Percentiles rank a stretch among this genome's conserved stretches.
Conservation (phyloP, 176 grass and related monocot genomes). For the Juncus effusus region DNA sequence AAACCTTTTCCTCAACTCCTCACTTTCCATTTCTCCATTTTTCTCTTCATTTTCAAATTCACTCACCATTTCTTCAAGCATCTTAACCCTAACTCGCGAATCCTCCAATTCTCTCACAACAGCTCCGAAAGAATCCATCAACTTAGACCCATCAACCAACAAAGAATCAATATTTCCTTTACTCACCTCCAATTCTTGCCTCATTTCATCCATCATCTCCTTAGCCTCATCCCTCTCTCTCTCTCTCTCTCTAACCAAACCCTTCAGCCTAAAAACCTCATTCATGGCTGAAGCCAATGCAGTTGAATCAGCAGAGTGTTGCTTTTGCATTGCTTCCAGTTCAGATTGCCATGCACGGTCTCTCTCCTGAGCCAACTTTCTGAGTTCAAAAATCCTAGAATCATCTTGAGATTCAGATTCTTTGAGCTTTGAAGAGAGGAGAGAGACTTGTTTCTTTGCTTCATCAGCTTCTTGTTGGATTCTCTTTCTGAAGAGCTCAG, state of each 20-base stretch:
- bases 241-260: slow-evolving; percentile 54
- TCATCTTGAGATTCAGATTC: slow-evolving; percentile 62
- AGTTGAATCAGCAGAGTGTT: slow-evolving; percentile 73
- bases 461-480: slow-evolving; percentile 71
- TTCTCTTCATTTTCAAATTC: slow-evolving; percentile 18
- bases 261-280: slow-evolving; percentile 64
- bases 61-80: slow-evolving; percentile 52
- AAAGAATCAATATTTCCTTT: slow-evolving; percentile 69
- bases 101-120: slow-evolving; percentile 89
- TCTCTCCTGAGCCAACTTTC: slow-evolving; percentile 84
- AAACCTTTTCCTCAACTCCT: slow-evolving; percentile 16
- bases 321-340: slow-evolving; percentile 88
- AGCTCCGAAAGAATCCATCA: slow-evolving; percentile 96
- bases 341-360: slow-evolving; percentile 95
- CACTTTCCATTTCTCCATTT: slow-evolving; percentile 1
- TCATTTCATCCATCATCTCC: slow-evolving; percentile 53
- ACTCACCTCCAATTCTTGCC: slow-evolving; percentile 66
- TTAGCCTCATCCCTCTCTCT: slow-evolving; percentile 54
- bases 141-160: slow-evolving; percentile 80
- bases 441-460: slow-evolving; percentile 37
- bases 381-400: slow-evolving; percentile 59
- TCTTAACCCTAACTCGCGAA: slow-evolving; percentile 54
- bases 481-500: slow-evolving; percentile 53
- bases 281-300: slow-evolving; percentile 63
- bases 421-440: slow-evolving; percentile 34